These are phyloP conservation scores for Trichoderma cornu-damae DNA, from an alignment of 2,329 filamentous ascomycete genomes.

Conservation along the genomic window DNA sequence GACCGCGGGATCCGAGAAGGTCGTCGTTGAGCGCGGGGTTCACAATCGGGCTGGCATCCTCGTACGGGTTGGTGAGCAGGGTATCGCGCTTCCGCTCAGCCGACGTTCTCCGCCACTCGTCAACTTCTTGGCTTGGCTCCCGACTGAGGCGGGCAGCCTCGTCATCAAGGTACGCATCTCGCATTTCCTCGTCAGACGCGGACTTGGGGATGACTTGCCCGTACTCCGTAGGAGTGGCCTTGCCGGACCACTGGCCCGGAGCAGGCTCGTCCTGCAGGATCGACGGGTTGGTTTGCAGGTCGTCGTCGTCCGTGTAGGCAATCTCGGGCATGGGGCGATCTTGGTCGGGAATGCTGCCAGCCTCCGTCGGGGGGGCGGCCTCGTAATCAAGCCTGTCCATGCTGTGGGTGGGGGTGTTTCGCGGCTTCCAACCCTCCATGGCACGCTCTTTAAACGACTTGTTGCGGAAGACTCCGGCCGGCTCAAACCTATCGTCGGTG, in stretches of 20 bases:
- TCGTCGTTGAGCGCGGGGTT: slow-evolving; percentile 50
- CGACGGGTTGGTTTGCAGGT: slow-evolving; percentile 80
- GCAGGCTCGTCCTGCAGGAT: slow-evolving; percentile 58
- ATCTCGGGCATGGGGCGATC: slow-evolving; percentile 72
- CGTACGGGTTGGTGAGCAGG: slow-evolving; percentile 62
- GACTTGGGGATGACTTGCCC: slow-evolving; percentile 25
- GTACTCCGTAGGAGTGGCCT: slow-evolving; percentile 45
- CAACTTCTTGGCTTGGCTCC: slow-evolving; percentile 52
- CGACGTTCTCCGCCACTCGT: slow-evolving; percentile 60
- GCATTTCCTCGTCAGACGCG: slow-evolving; percentile 32
- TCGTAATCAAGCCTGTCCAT: slow-evolving; percentile 53
- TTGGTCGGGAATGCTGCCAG: slow-evolving; percentile 64
- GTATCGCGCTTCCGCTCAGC: slow-evolving; percentile 62
- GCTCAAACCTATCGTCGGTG: slow-evolving; percentile 38
- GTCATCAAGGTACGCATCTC: slow-evolving; percentile 36
- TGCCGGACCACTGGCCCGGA: slow-evolving; percentile 50
- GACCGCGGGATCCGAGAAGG: slow-evolving; percentile 40
- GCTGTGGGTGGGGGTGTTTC: slow-evolving; percentile 54
- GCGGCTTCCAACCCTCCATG: slow-evolving; percentile 50
- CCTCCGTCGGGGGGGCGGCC: slow-evolving; percentile 52
- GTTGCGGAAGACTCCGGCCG: slow-evolving; percentile 53
- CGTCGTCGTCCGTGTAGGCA: slow-evolving; percentile 60
- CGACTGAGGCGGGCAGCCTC: slow-evolving; percentile 48
- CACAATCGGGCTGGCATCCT: slow-evolving; percentile 58
- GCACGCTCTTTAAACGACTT: slow-evolving; percentile 63